These are phyloP conservation scores for Chytriomyces sp. DNA, from an alignment of 192 early-diverging fungal species.

Conservation along the genomic window DNA sequence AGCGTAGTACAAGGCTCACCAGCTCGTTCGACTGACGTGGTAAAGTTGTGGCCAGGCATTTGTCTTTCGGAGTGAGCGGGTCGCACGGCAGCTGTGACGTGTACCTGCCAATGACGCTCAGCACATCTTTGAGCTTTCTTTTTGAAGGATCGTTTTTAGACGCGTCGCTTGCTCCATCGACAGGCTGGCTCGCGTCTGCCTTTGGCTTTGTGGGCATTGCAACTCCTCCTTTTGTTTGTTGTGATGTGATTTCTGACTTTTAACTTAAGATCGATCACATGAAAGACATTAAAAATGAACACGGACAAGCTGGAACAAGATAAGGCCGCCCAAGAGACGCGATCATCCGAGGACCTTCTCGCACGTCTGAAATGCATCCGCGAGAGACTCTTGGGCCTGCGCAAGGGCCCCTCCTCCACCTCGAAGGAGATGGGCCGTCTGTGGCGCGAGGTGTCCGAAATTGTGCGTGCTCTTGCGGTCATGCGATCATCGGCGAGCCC, in stretches of 20 bases:
- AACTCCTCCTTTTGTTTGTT: too few relatives aligned
- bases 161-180: background rate
- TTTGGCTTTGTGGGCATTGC: too few relatives aligned
- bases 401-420: conserved; percentile 4
- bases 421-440: conserved; percentile 26
- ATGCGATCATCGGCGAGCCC: background rate
- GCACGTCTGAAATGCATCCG: conserved; percentile 25
- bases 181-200: too few relatives aligned
- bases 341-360: conserved; percentile 11
- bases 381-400: conserved; percentile 18
- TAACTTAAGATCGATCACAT: too few relatives aligned
- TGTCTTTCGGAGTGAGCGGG: background rate
- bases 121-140: background rate
- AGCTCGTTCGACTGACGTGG: background rate
- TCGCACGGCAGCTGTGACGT: background rate
- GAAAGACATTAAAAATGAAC: too few relatives aligned
- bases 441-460: conserved; percentile 28
- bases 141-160: background rate
- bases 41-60: background rate
- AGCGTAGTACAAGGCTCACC: background rate
- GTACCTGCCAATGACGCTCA: background rate
- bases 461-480: conserved; percentile 5
- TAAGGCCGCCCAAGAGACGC: background rate
- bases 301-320: too few relatives aligned
- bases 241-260: too few relatives aligned